A percentile compares a stretch with the other conserved stretches of the same genome.
Evolutionary conservation across 2,329 filamentous ascomycete genomes (phyloP).

Genomic region (Colletotrichum chlorophyti): DNA sequence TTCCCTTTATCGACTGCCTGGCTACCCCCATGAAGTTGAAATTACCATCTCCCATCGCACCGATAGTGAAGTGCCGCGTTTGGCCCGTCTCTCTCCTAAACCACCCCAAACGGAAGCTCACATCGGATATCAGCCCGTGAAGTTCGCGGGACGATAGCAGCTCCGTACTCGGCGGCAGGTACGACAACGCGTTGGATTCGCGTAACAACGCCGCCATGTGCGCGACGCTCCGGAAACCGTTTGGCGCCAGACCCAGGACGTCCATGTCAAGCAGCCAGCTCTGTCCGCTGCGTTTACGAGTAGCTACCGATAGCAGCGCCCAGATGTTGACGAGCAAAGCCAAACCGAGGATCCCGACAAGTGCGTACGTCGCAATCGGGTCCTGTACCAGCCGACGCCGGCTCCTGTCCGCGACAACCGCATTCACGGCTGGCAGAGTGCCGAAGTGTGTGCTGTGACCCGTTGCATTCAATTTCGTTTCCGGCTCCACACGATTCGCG

Average conservation of each 20-base stretch:
- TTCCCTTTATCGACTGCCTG: no score
- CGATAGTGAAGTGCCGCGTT: not conserved
- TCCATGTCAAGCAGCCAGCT: constrained; percentile 4
- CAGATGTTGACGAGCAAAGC: constrained; percentile 1
- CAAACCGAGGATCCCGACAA: not conserved
- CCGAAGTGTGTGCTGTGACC: no score
- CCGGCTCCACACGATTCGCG: not conserved
- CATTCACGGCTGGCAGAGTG: not conserved
- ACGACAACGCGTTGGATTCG: not conserved
- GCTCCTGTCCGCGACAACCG: not conserved
- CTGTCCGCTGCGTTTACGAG: not conserved
- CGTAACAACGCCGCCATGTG: not conserved
- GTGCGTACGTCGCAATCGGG: constrained; percentile 1
- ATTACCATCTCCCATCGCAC: not conserved
- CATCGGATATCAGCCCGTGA: not conserved
- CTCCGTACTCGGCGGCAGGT: not conserved
- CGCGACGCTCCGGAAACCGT: not conserved
- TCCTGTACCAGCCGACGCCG: constrained; percentile 10
- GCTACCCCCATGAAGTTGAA: not conserved
- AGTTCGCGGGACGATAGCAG: constrained; percentile 1
- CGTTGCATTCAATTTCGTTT: not conserved
- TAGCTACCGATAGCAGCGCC: not conserved
- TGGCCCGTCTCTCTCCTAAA: not conserved
- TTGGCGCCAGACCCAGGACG: constrained; percentile 1
- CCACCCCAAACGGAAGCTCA: constrained; percentile 8